Conservation (phyloP, 1,284 basidiomycete species). For the Jaminaea rosea region DNA sequence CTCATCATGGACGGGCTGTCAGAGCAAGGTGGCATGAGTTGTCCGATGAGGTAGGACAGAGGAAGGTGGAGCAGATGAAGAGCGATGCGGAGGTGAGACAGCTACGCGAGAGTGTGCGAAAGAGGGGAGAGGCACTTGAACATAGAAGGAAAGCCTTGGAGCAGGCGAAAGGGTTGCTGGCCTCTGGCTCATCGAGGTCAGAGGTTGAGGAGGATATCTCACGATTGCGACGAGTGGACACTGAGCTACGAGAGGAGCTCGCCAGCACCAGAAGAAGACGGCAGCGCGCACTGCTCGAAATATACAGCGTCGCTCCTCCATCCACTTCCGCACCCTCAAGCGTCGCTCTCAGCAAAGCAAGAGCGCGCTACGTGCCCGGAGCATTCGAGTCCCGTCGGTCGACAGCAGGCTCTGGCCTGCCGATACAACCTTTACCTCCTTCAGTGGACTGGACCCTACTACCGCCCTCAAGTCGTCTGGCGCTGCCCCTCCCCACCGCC, state of each 20-base stretch:
- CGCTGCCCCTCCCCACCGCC: constrained; percentile 20
- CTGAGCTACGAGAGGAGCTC: background rate
- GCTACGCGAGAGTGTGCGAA: background rate
- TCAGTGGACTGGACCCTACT: constrained; percentile 23
- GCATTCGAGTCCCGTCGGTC: background rate
- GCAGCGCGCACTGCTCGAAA: background rate
- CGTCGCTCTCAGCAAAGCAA: background rate
- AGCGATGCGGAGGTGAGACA: no score
- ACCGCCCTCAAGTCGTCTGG: background rate
- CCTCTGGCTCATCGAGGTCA: background rate
- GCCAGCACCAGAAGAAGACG: background rate
- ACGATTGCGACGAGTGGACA: background rate
- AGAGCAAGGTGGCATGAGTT: background rate
- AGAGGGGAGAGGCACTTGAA: background rate
- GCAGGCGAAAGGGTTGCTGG: background rate
- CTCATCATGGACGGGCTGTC: background rate
- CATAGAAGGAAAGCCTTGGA: background rate
- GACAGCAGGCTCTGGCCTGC: background rate
- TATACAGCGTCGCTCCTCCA: background rate
- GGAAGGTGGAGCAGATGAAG: no score
- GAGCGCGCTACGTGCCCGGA: background rate
- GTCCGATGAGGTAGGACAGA: background rate
- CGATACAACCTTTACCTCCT: no score
- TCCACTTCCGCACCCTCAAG: background rate
- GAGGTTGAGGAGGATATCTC: background rate